Base-by-base conservation (phyloP, 2,329 filamentous ascomycete species). In the Alternaria dauci region DNA sequence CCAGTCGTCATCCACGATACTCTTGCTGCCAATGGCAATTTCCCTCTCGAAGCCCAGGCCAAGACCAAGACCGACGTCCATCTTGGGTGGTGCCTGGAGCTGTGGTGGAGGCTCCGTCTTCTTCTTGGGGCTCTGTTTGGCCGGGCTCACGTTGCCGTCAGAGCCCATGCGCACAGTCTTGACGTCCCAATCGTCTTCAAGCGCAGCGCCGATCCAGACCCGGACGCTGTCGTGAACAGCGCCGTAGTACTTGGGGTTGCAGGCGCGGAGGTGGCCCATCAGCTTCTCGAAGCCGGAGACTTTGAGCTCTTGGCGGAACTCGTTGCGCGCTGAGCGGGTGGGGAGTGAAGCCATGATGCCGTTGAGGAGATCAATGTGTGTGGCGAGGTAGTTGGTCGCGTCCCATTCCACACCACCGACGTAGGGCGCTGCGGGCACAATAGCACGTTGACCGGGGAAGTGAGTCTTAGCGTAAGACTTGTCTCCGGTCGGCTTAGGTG, bases 331-430 rank as follows among this genome's bases (percentile, higher is more conserved):
- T 25, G 85, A 79, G 2, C 76, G 70, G 0, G 89, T 89, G 0
- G 92, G 90, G 0, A 95, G 86, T 59, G 90, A 94, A 1, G 94
- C 92, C 58, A 98, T 81, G 58, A 98, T 88, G 30, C 93, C 94
- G 73, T 98, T 99, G 71, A 98, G 81, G 11, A 99, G 88, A 73
- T 98, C 95, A 9, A 99, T 85, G 73, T 99, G 94, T 0, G 91
- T 92, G 18, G 94, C 93, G 11, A 98, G 85, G 76, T 98, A 98
- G 79, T 97, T 97, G 9, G 95, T 98, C 3, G 95, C 95, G 76
- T 98, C 95, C 95, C 95, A 98, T 79, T 99, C 95, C 9, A 98
- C 95, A 55, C 95, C 94, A 50, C 95, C 95, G 42, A 98, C 94
- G 74, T 98, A 98, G 1, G 94, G 94, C 5, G 94, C 94, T 16